phyloP scores from a whole-genome alignment of 768 basidiomycete species.

The Dacryopinax primogenitus region DNA sequence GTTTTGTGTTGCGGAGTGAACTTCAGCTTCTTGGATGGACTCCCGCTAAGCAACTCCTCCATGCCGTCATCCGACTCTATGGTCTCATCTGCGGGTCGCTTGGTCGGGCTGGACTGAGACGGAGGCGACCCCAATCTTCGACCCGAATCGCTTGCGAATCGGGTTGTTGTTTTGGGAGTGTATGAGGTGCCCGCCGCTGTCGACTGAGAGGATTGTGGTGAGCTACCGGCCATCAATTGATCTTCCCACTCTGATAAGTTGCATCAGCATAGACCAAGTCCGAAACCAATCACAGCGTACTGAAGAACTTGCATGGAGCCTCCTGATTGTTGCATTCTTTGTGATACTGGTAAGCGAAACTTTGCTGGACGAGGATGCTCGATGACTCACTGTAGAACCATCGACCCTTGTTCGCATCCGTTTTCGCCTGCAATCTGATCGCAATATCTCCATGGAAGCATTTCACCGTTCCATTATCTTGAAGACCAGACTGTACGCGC shows the following conservation, averaged over 20 bases:
- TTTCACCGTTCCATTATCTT: neutral
- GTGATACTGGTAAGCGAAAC: neutral
- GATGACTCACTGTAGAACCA: conserved; percentile 3
- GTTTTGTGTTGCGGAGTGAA: neutral
- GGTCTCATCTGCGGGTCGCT: neutral
- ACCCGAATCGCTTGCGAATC: neutral
- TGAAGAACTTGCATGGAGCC: neutral
- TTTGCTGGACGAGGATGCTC: neutral
- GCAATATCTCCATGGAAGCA: neutral
- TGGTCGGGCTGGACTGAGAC: neutral
- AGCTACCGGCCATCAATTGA: neutral
- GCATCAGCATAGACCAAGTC: neutral
- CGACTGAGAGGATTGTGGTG: neutral
- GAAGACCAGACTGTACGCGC: neutral
- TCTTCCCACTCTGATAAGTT: neutral
- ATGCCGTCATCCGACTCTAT: neutral
- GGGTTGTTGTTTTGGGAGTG: neutral
- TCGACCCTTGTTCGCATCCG: neutral
- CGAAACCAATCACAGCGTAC: neutral
- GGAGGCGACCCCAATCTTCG: neutral
- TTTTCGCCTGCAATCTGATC: neutral
- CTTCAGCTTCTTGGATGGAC: neutral
- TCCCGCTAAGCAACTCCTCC: neutral
- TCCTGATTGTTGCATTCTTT: neutral
- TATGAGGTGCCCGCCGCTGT: neutral